phyloP scores from a whole-genome alignment of 2,329 filamentous ascomycete species.

The Fusarium pseudograminearum region DNA sequence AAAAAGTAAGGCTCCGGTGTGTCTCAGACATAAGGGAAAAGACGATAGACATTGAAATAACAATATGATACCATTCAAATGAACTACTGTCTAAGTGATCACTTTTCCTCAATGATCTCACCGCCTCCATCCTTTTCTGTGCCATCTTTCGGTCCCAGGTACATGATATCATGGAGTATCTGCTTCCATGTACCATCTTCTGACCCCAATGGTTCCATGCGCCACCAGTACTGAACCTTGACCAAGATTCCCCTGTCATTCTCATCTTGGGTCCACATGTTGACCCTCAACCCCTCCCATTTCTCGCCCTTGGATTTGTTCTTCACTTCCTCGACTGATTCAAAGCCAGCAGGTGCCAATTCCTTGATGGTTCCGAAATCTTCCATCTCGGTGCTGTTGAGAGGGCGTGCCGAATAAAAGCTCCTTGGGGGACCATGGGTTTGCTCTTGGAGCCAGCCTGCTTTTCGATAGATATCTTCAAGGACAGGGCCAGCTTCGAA shows the following conservation, averaged over 20 bases:
- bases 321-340: background rate
- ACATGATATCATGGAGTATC: constrained; percentile 15
- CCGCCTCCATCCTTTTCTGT: background rate
- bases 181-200: constrained; percentile 2
- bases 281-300: constrained; percentile 5
- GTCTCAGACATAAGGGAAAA: background rate
- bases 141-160: constrained; percentile 3
- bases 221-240: constrained; percentile 27
- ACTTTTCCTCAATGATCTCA: background rate
- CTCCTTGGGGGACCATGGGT: background rate
- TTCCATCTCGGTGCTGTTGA: background rate
- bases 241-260: background rate
- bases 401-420: background rate
- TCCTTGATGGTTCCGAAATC: background rate
- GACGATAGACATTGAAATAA: background rate
- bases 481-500: background rate
- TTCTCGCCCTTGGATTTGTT: background rate
- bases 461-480: background rate
- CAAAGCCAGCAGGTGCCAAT: background rate
- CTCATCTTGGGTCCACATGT: constrained; percentile 23
- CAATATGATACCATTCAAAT: background rate
- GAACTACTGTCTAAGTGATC: background rate
- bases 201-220: background rate
- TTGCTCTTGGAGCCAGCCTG: background rate
- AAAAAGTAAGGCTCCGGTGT: background rate